Evolutionary conservation across 805 yeast species (phyloP).

Genomic region (Vanderwaltozyma verrucispora): DNA sequence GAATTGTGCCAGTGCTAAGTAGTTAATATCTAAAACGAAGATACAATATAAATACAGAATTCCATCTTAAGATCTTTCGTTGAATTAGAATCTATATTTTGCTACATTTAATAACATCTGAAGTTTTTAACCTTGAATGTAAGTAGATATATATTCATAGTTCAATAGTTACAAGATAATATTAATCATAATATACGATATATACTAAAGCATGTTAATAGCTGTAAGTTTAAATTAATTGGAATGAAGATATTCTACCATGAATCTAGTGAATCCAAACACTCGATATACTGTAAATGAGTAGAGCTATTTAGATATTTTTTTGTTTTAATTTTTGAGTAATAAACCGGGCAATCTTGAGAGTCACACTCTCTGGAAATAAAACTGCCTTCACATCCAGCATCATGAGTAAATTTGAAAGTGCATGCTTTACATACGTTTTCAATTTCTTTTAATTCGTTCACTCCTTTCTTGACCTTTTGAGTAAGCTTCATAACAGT

Average conservation of each 20-base stretch:
- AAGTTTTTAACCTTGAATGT: no score
- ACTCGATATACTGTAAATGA: background rate
- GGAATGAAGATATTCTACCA: background rate
- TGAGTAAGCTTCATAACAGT: constrained; percentile 2
- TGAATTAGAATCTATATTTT: no score
- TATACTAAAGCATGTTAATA: no score
- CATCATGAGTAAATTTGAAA: constrained; percentile 16
- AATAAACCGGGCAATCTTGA: constrained; percentile 56
- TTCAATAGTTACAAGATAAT: no score
- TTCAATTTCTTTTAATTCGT: constrained; percentile 20
- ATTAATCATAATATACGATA: no score
- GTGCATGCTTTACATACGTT: constrained; percentile 32
- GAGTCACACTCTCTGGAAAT: constrained; percentile 39
- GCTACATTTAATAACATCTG: no score
- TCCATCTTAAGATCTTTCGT: no score
- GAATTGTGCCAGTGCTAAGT: no score
- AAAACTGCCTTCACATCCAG: constrained; percentile 22
- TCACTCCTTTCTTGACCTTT: constrained; percentile 13
- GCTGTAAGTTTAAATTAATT: no score
- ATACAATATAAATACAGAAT: no score
- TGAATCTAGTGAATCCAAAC: background rate
- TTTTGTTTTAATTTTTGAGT: constrained; percentile 36
- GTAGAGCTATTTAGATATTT: constrained; percentile 15
- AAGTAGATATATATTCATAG: no score
- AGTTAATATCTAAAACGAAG: no score